A percentile compares a stretch with the other conserved stretches of the same genome.
These are phyloP conservation scores for Spinellus fusiger DNA, from an alignment of 192 early-diverging fungal genomes.

Conservation along the genomic window DNA sequence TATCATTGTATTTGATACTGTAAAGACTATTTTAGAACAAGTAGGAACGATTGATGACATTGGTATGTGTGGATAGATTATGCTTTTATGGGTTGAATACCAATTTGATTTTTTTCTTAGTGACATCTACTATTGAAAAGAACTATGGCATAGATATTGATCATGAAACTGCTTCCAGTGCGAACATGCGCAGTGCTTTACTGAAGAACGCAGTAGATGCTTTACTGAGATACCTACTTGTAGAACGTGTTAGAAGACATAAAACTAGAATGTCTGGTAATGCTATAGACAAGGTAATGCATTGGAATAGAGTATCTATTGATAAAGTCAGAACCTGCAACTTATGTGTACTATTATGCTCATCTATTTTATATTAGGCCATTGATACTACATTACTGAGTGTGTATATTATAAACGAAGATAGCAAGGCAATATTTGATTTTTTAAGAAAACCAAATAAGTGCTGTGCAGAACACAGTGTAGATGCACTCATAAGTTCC, in stretches of 20 bases:
- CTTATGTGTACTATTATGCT: background rate
- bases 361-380: conserved; percentile 15
- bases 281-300: conserved; percentile 7
- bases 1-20: conserved; percentile 39
- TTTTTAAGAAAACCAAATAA: conserved; percentile 41
- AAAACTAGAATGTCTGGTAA: conserved; percentile 7
- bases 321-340: background rate
- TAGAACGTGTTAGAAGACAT: conserved; percentile 26
- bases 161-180: conserved; percentile 7
- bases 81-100: background rate
- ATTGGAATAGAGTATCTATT: background rate
- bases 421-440: conserved; percentile 17
- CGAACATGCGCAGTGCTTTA: conserved; percentile 38
- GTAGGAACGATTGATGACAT: conserved; percentile 43
- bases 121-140: conserved; percentile 26
- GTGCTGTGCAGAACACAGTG: conserved; percentile 38
- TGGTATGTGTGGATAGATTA: conserved; percentile 26
- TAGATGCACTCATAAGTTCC: conserved; percentile 36
- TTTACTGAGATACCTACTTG: conserved; percentile 45
- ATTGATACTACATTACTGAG: conserved; percentile 52
- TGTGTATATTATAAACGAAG: conserved; percentile 31
- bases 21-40: conserved; percentile 20
- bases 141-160: conserved; percentile 10
- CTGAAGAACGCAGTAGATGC: conserved; percentile 56
- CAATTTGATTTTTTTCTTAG: conserved; percentile 15